A percentile compares a stretch with the other conserved stretches of the same genome.
Evolutionary conservation across 2,329 filamentous ascomycete species (phyloP).

Genomic region (Curvularia lunata): DNA sequence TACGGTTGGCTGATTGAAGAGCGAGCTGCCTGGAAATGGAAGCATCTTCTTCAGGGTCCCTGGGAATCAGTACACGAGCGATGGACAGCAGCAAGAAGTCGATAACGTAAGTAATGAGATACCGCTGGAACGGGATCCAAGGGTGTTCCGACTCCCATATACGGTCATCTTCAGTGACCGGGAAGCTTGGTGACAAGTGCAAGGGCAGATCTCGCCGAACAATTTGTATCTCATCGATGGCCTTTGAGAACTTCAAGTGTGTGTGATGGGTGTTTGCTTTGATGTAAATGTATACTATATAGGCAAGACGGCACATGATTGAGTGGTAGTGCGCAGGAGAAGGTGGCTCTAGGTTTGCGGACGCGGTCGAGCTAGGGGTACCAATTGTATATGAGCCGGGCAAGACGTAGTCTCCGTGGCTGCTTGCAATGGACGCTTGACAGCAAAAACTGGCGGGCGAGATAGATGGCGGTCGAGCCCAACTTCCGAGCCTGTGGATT

Average conservation of each 20-base stretch:
- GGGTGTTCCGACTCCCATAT: conserved; percentile 15
- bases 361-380: conserved; percentile 9
- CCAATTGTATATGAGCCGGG: not conserved
- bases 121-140: conserved; percentile 22
- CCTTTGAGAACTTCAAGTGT: conserved; percentile 16
- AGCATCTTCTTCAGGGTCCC: conserved; percentile 5
- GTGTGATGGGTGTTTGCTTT: conserved; percentile 22
- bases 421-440: conserved; percentile 13
- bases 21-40: conserved; percentile 10
- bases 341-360: conserved; percentile 4
- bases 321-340: conserved; percentile 20
- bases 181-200: conserved; percentile 15
- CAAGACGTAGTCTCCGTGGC: conserved; percentile 7
- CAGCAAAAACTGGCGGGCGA: conserved; percentile 21
- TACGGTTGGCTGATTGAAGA: conserved; percentile 11
- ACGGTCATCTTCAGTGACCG: conserved; percentile 12
- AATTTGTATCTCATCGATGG: conserved; percentile 15
- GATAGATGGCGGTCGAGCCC: conserved; percentile 19
- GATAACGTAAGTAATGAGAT: conserved; percentile 14
- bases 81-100: conserved; percentile 18
- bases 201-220: conserved; percentile 9
- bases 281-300: conserved; percentile 21
- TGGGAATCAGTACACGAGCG: conserved; percentile 12
- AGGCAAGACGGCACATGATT: conserved; percentile 17
- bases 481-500: conserved; percentile 15